Evolutionary conservation across 371 early-diverging fungal genomes (phyloP), one percentile per base, ranked within the genome.

Genomic region (Funneliformis caledonium): DNA sequence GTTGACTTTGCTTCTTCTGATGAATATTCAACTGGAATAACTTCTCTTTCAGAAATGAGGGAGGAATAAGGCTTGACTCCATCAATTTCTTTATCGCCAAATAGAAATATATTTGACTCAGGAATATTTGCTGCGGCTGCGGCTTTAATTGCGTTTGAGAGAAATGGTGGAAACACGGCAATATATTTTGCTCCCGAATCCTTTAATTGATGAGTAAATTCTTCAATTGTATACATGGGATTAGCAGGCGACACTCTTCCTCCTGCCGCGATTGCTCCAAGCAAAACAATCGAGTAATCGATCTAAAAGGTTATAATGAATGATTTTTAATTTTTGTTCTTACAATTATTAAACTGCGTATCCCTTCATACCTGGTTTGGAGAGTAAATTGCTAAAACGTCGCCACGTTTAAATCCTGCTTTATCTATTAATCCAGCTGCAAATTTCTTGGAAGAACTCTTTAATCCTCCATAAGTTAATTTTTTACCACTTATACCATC

Each of bases 221-320:
- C 97, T 50, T 88, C 87, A 5, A 88, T 85, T 0, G 90, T 94
- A 84, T 96, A 95, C 14, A 88, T 87, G 5, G 96, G 94, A 79
- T 95, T 97, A 48, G 92, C 93, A 19, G 92, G 88, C 0, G 93
- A 89, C 14, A 91, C 84, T 1, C 91, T 83, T 5, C 94, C 94
- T 6, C 95, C 69, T 16, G 43, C 37, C 9, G 45, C 47, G 2
- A 69, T 69, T 43, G 69, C n/a, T 45, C 69, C 69, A 10, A 69
- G 43, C 7, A 43, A 43, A 37, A 43, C 45, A 69, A 45, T 45
- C 3, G 45, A 19, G 12, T 69, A 69, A 69, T 69, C 65, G 37
- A 65, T 33, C 65, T 65, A 50, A 59, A 74, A 26, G 59, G 70
- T 31, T 5, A 31, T 4, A 65, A 8, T 3, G 11, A 65, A 26